phyloP scores from a whole-genome alignment of 768 basidiomycete genomes.

The Mycena alexandri region DNA sequence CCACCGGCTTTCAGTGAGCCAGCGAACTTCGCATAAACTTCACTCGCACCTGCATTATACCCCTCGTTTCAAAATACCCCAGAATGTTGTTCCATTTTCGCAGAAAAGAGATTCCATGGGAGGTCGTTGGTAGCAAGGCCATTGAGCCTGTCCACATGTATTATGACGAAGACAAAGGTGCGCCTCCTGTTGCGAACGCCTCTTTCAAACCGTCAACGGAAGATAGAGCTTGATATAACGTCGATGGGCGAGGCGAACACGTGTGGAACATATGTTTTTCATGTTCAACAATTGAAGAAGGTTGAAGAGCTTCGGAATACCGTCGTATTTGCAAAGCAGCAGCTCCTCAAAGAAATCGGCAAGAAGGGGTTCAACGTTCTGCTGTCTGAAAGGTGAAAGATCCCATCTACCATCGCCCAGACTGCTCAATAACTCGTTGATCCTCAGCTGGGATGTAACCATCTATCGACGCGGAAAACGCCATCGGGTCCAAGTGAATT shows the following conservation, averaged over 20 bases:
- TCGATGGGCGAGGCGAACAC: slow-evolving; percentile 66
- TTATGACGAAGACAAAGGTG: slow-evolving; percentile 70
- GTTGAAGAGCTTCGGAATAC: slow-evolving; percentile 63
- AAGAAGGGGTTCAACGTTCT: slow-evolving; percentile 74
- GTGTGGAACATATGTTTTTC: slow-evolving; percentile 73
- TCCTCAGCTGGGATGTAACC: slow-evolving; percentile 74
- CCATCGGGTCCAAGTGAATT: slow-evolving; percentile 77
- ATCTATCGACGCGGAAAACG: slow-evolving; percentile 71
- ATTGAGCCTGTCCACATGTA: slow-evolving; percentile 77
- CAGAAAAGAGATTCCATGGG: slow-evolving; percentile 77
- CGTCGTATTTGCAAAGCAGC: slow-evolving; percentile 73
- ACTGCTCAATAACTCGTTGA: slow-evolving; percentile 18
- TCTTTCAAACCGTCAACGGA: not conserved
- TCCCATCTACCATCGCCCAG: slow-evolving; percentile 10
- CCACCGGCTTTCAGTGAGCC: not conserved
- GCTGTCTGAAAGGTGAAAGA: slow-evolving; percentile 71
- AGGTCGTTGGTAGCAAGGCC: slow-evolving; percentile 76
- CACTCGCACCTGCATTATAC: not conserved
- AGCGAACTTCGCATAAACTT: not conserved
- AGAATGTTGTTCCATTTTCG: slow-evolving; percentile 60
- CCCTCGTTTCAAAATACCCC: slow-evolving; percentile 6
- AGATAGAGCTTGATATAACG: slow-evolving; percentile 69
- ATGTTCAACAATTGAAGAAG: slow-evolving; percentile 62
- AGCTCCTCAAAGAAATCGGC: slow-evolving; percentile 67
- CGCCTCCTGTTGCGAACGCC: slow-evolving; percentile 32